Conservation (phyloP, 768 basidiomycete species). For the Hypsizygus marmoreus region DNA sequence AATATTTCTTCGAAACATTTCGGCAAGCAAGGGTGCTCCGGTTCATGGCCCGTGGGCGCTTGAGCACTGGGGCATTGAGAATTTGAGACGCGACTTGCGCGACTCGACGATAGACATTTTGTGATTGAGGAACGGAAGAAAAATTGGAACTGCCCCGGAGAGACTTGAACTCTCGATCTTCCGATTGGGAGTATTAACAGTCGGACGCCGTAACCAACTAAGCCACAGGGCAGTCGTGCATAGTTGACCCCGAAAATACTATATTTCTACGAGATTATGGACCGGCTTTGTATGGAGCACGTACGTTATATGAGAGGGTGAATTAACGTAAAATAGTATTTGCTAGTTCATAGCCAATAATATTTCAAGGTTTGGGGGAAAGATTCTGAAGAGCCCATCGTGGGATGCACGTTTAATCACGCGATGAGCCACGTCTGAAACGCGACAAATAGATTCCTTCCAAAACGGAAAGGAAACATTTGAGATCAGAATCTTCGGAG, state of each 20-base stretch:
- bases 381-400: not conserved
- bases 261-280: not conserved
- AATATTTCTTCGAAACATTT: too few relatives aligned
- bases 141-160: constrained; percentile 1
- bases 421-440: not conserved
- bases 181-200: constrained; percentile 5
- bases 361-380: not conserved
- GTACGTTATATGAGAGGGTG: too few relatives aligned
- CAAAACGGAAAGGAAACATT: not conserved
- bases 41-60: too few relatives aligned
- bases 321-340: not conserved
- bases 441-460: too few relatives aligned
- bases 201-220: too few relatives aligned
- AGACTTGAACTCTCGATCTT: constrained; percentile 7
- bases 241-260: too few relatives aligned
- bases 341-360: not conserved
- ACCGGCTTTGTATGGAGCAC: too few relatives aligned
- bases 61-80: too few relatives aligned
- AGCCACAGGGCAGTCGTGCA: constrained; percentile 5
- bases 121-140: not conserved
- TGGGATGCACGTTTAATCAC: not conserved
- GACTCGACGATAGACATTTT: not conserved
- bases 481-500: not conserved
- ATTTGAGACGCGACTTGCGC: too few relatives aligned
- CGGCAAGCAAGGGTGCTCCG: too few relatives aligned